phyloP scores from a whole-genome alignment of 768 basidiomycete genomes.

The Chalciporus piperatus region DNA sequence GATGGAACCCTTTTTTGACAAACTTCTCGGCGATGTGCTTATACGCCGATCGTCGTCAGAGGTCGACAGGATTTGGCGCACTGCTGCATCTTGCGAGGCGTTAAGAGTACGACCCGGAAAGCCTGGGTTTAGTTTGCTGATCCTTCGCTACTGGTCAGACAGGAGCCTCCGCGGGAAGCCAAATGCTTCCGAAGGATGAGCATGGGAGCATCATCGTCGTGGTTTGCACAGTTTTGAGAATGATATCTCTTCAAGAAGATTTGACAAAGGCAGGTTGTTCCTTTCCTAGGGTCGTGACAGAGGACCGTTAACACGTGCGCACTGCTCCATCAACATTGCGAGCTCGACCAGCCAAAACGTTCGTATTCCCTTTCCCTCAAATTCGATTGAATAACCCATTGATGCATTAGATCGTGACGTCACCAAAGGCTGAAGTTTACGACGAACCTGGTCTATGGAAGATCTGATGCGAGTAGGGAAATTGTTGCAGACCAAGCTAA shows the following conservation, averaged over 20 bases:
- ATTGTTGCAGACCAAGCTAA: conserved; percentile 39
- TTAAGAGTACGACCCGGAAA: conserved; percentile 17
- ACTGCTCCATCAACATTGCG: conserved; percentile 36
- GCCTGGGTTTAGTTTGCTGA: neutral
- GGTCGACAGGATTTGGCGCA: conserved; percentile 31
- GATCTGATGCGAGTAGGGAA: conserved; percentile 44
- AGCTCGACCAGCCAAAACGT: conserved; percentile 18
- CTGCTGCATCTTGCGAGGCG: conserved; percentile 25
- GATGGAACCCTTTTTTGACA: conserved; percentile 25
- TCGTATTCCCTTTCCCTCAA: conserved; percentile 1
- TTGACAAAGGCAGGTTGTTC: conserved; percentile 59
- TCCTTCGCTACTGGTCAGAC: conserved; percentile 13
- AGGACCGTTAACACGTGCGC: conserved; percentile 33
- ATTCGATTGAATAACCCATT: conserved; percentile 23
- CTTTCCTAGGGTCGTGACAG: conserved; percentile 51
- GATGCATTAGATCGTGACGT: no score
- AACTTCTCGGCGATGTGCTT: conserved; percentile 54
- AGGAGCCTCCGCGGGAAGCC: conserved; percentile 20
- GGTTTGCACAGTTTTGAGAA: conserved; percentile 23
- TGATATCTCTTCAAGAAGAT: conserved; percentile 16
- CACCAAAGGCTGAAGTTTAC: neutral
- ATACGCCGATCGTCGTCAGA: conserved; percentile 15
- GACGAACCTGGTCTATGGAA: conserved; percentile 38
- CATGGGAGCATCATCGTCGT: conserved; percentile 13
- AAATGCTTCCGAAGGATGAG: conserved; percentile 28